Evolutionary conservation across 2,329 filamentous ascomycete species (phyloP), one percentile per base, ranked within the genome.

Genomic region (Fusarium temperatum): DNA sequence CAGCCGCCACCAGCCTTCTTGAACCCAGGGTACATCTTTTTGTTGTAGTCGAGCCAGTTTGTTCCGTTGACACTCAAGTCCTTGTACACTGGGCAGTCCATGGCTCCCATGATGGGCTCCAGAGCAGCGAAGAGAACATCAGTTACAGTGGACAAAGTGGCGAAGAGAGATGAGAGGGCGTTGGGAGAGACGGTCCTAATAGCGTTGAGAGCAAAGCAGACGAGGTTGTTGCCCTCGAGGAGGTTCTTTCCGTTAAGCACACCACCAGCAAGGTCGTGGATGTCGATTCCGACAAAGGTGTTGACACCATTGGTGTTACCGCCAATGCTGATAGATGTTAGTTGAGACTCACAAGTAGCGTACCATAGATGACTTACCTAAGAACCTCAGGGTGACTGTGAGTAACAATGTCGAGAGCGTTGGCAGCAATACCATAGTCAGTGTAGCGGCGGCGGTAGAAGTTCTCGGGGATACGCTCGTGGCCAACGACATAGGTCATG

Each of bases 271-370:
- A 87, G 39, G 62, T 87, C 78, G 5, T 70, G 65, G 5, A 86
- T 39, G 69, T 85, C 79, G 60, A 89, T 74, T 10, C 86, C 86
- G 9, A 84, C 80, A 72, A 89, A 89, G 28, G 83, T 85, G 78
- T 89, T 86, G 28, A 86, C 82, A 6, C 81, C 82, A 24, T 87
- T 86, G 10, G 84, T 83, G 72, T 89, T 89, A 15, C 88, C 88
- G 15, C 88, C 88, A 22, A 89, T 83, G 67, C 81, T 84, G 30
- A 12, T 6, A 36, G 6, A 9, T 17, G 20, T 72, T 58, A 71
- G 58, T 18, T 10, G 35, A 10, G 5, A 18, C 35, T 17, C 35
- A 2, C 35, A 36, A 18, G 17, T 36, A 36, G 15, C 9, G 8
- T 18, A 36, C 17, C 35, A 9, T 15, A 22, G 2, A 28, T 17